Percentiles rank a stretch among this genome's conserved stretches.
Evolutionary conservation across 495 filamentous ascomycete genomes (phyloP).

Genomic region (Terfezia boudieri): DNA sequence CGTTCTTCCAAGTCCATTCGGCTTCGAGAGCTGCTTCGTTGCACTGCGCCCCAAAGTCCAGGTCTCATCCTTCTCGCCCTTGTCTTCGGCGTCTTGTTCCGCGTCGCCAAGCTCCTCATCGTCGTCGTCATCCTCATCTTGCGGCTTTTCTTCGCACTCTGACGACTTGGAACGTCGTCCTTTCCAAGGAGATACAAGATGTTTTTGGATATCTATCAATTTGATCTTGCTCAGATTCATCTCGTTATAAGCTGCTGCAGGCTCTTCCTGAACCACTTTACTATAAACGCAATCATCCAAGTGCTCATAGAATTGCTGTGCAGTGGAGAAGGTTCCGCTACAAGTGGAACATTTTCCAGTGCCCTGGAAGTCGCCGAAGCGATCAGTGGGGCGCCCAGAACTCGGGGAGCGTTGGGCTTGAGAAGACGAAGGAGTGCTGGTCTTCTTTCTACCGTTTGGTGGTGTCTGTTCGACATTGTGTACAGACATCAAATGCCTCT

Average conservation of each 20-base stretch:
- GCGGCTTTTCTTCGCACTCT: constrained; percentile 59
- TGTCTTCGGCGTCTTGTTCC: constrained; percentile 39
- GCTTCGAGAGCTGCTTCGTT: too few species aligned
- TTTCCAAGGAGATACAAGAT: constrained; percentile 2
- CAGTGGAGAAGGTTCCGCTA: constrained; percentile 69
- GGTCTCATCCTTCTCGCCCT: constrained; percentile 35
- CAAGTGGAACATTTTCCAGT: constrained; percentile 96
- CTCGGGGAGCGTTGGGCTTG: background rate
- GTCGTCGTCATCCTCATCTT: constrained; percentile 30
- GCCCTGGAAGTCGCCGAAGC: constrained; percentile 19
- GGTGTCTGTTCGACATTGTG: constrained; percentile 91
- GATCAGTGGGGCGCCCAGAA: constrained; percentile 2
- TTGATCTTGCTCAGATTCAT: constrained; percentile 35
- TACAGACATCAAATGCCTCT: constrained; percentile 81
- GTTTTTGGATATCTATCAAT: constrained; percentile 12
- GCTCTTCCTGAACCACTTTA: constrained; percentile 93
- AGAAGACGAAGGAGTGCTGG: constrained; percentile 2
- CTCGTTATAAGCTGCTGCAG: constrained; percentile 88
- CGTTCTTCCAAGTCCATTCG: too few species aligned
- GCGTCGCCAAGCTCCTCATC: constrained; percentile 32
- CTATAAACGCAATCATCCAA: constrained; percentile 94
- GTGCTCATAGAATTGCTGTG: constrained; percentile 98
- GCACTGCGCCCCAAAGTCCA: constrained; percentile 26
- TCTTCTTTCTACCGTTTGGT: constrained; percentile 67
- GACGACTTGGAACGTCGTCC: constrained; percentile 11